A percentile compares a stretch with the other conserved stretches of the same genome.
phyloP scores from a whole-genome alignment of 129 eudicot genomes.

The Centaurea solstitialis region DNA sequence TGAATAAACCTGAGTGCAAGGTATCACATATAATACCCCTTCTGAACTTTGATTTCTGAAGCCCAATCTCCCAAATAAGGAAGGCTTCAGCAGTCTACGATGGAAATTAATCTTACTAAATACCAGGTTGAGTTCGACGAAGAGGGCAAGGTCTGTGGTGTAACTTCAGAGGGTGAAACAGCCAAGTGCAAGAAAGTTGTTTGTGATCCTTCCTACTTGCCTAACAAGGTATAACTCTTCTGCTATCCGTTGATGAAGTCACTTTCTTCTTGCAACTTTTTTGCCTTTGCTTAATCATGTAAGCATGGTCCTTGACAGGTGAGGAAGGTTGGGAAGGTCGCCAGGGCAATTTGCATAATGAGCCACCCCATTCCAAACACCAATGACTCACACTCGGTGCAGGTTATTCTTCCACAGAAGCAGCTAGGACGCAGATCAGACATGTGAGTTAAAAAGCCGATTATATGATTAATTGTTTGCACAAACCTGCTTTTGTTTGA shows the following conservation, averaged over 20 bases:
- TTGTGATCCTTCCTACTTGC: conserved; percentile 85
- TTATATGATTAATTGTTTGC: not conserved
- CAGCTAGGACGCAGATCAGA: conserved; percentile 97
- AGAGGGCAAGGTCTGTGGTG: conserved; percentile 89
- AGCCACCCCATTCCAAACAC: conserved; percentile 98
- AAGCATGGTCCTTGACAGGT: conserved; percentile 50
- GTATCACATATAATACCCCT: conserved; percentile 34
- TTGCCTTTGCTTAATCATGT: not conserved
- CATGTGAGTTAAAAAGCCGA: conserved; percentile 57
- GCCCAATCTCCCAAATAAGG: not conserved
- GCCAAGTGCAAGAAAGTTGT: conserved; percentile 97
- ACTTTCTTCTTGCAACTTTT: not conserved
- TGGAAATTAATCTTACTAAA: not conserved
- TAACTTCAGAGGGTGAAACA: conserved; percentile 91
- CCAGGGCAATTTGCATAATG: conserved; percentile 95
- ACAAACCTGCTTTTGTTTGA: not conserved
- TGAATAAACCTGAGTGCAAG: conserved; percentile 97
- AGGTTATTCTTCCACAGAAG: conserved; percentile 96
- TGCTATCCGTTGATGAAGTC: not conserved
- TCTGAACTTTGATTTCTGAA: not conserved
- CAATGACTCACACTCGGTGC: conserved; percentile 86
- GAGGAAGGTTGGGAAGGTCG: conserved; percentile 93
- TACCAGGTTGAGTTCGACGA: conserved; percentile 81
- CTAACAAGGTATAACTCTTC: conserved; percentile 66
- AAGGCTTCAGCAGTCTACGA: not conserved